Percentiles rank a stretch among this genome's conserved stretches.
Conservation (phyloP, 345 rosid genomes). For the Citrus mangshanensis region DNA sequence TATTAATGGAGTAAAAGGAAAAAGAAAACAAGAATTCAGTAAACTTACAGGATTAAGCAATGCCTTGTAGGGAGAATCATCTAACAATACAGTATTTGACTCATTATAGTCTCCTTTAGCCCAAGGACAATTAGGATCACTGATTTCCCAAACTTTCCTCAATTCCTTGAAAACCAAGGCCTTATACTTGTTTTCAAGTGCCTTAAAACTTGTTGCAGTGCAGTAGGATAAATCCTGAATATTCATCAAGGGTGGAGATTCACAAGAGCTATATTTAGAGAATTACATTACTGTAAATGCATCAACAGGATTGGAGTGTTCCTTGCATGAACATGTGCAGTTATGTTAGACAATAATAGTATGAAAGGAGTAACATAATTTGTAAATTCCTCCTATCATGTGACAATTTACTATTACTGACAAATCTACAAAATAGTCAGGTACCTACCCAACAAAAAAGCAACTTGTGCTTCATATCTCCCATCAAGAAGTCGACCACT, state of each 20-base stretch:
- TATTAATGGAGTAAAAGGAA: neutral
- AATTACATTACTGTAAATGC: neutral
- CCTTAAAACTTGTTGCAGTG: conserved; percentile 41
- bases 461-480: conserved; percentile 67
- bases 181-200: conserved; percentile 73
- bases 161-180: conserved; percentile 72
- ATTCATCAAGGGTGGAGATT: neutral
- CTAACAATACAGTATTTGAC: conserved; percentile 75
- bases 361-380: neutral
- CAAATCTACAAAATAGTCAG: neutral
- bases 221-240: conserved; percentile 72
- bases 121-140: conserved; percentile 65
- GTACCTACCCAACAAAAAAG: conserved; percentile 82
- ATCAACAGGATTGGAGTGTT: neutral
- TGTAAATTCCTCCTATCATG: neutral
- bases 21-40: neutral
- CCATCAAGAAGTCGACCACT: conserved; percentile 60
- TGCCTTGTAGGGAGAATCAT: conserved; percentile 93
- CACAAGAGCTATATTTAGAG: neutral
- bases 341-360: neutral
- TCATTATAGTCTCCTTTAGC: conserved; percentile 56
- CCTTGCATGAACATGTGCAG: neutral
- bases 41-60: conserved; percentile 89
- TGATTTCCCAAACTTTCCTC: conserved; percentile 65
- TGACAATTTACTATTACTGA: neutral